Evolutionary conservation across 2,329 filamentous ascomycete genomes (phyloP).

Genomic region (Botrytis elliptica): DNA sequence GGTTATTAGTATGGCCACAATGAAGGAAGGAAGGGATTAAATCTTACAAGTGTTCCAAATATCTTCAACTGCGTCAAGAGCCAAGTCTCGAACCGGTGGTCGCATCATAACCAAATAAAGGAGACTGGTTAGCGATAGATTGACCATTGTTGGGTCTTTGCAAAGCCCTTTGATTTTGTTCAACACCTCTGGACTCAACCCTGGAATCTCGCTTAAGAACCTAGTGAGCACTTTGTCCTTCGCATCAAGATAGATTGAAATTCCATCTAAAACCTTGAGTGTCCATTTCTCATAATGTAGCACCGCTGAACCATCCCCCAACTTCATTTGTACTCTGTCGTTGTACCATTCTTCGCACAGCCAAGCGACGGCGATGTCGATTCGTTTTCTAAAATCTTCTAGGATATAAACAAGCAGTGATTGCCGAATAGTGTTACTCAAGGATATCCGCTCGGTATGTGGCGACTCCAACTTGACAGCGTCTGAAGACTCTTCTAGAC

Average conservation of each 20-base stretch:
- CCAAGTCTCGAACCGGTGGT: conserved; percentile 61
- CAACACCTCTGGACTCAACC: conserved; percentile 70
- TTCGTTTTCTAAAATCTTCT: conserved; percentile 85
- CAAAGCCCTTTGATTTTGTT: conserved; percentile 68
- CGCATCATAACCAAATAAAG: conserved; percentile 67
- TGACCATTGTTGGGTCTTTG: conserved; percentile 63
- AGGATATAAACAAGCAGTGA: conserved; percentile 81
- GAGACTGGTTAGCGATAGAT: conserved; percentile 62
- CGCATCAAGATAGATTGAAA: conserved; percentile 86
- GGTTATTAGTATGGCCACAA: conserved; percentile 29
- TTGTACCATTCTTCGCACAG: conserved; percentile 98
- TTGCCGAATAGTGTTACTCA: conserved; percentile 73
- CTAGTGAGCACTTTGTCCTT: conserved; percentile 88
- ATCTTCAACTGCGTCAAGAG: conserved; percentile 63
- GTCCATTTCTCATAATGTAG: conserved; percentile 78
- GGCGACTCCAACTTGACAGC: conserved; percentile 57
- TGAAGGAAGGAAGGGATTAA: conserved; percentile 5
- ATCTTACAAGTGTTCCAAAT: conserved; percentile 65
- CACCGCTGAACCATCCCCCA: conserved; percentile 46
- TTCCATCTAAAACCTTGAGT: conserved; percentile 79
- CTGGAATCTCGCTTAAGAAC: conserved; percentile 88
- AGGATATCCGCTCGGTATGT: conserved; percentile 43
- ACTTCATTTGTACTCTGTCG: conserved; percentile 60
- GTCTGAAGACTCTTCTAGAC: conserved; percentile 57
- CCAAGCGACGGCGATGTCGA: conserved; percentile 90